A percentile compares a stretch with the other conserved stretches of the same genome.
These are phyloP conservation scores for Macadamia tetraphylla DNA, from an alignment of 164 flowering plant genomes.

Conservation along the genomic window DNA sequence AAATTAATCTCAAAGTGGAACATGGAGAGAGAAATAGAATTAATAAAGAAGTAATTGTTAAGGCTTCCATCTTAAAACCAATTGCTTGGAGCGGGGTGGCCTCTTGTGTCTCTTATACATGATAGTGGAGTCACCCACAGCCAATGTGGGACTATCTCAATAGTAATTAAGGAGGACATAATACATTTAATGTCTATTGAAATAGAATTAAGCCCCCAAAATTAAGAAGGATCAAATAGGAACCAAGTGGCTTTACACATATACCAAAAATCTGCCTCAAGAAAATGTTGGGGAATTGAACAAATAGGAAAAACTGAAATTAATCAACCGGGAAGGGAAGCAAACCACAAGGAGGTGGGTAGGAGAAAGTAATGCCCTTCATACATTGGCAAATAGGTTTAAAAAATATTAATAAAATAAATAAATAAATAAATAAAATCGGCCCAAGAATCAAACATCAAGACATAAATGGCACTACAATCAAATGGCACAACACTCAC, in stretches of 20 bases:
- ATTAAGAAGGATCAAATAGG: background rate
- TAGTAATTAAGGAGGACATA: too few species aligned
- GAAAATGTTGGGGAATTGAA: background rate
- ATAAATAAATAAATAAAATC: background rate
- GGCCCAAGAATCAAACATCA: background rate
- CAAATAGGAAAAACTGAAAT: background rate
- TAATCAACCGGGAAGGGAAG: background rate
- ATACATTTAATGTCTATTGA: background rate
- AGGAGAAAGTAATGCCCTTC: background rate
- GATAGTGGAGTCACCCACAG: too few species aligned
- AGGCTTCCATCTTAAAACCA: too few species aligned
- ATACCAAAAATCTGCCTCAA: background rate
- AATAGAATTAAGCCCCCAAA: background rate
- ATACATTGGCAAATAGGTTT: too few species aligned
- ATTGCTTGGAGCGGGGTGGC: too few species aligned
- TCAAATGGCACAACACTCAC: background rate
- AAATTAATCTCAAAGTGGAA: too few species aligned
- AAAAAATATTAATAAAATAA: too few species aligned
- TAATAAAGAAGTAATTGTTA: too few species aligned
- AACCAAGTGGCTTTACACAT: background rate
- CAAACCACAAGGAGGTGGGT: background rate
- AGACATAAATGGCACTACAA: background rate
- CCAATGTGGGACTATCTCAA: too few species aligned
- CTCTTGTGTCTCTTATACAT: too few species aligned
- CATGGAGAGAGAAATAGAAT: too few species aligned